These are phyloP conservation scores for Alternaria sp. DNA, from an alignment of 2,329 filamentous ascomycete genomes.

Conservation along the genomic window DNA sequence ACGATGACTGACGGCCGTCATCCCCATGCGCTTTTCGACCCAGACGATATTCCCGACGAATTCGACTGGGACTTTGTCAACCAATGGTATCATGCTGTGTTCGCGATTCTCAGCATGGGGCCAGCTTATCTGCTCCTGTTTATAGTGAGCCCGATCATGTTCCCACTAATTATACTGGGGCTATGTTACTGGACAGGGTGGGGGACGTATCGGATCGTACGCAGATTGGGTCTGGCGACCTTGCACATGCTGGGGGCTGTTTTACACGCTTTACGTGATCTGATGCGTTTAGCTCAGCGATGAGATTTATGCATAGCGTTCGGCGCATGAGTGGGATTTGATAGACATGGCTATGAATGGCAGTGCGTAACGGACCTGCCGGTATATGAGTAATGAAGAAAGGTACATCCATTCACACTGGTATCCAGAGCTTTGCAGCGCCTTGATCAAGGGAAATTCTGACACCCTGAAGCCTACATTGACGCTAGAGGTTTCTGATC, in stretches of 20 bases:
- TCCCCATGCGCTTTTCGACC: not conserved
- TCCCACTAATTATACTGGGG: not conserved
- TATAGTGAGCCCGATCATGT: not conserved
- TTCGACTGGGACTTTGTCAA: not conserved
- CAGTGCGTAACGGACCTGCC: not conserved
- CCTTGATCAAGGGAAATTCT: not conserved
- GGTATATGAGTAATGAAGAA: not conserved
- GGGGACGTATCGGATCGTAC: not conserved
- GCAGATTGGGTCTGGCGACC: not conserved
- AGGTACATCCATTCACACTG: not conserved
- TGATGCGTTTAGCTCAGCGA: not conserved
- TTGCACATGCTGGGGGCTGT: not conserved
- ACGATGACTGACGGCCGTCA: not conserved
- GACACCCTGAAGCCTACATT: not conserved
- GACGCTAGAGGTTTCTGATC: not conserved
- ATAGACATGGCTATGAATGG: not conserved
- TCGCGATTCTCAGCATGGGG: slow-evolving; percentile 2
- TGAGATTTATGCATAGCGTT: slow-evolving; percentile 1
- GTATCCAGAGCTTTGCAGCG: not conserved
- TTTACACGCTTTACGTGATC: not conserved
- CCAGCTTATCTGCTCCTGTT: slow-evolving; percentile 5
- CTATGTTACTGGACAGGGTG: not conserved
- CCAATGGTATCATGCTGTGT: not conserved
- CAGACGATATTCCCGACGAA: not conserved
- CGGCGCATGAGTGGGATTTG: not conserved